phyloP scores from a whole-genome alignment of 257 asterid species.

The Coffea eugenioides region DNA sequence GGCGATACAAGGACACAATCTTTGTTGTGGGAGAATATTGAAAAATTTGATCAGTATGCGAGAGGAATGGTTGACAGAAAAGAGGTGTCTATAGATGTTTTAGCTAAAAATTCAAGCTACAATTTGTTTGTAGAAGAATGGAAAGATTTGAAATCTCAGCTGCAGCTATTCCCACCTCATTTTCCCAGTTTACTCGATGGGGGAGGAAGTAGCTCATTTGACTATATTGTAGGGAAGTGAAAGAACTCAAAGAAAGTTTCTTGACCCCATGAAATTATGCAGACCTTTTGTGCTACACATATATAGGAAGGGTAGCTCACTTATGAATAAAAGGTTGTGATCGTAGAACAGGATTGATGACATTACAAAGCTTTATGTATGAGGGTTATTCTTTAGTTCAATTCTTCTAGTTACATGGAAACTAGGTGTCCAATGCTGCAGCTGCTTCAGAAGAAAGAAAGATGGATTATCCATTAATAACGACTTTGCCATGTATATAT shows the following conservation, averaged over 20 bases:
- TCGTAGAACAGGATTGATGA: not conserved
- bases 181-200: slow-evolving; percentile 42
- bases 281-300: not conserved
- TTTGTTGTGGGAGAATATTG: slow-evolving; percentile 40
- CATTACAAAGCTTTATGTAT: not conserved
- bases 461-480: too few relatives aligned
- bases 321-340: not conserved
- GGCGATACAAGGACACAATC: slow-evolving; percentile 38
- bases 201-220: slow-evolving; percentile 28
- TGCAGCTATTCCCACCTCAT: slow-evolving; percentile 40
- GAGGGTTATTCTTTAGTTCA: not conserved
- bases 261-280: too few relatives aligned
- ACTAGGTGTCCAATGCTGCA: not conserved
- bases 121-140: slow-evolving; percentile 59
- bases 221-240: slow-evolving; percentile 21
- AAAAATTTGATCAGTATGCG: slow-evolving; percentile 62
- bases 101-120: slow-evolving; percentile 77
- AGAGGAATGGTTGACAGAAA: slow-evolving; percentile 53
- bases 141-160: slow-evolving; percentile 47
- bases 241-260: not conserved
- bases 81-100: slow-evolving; percentile 76
- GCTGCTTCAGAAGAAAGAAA: too few relatives aligned
- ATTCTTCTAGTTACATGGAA: not conserved
- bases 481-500: too few relatives aligned
- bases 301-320: not conserved